phyloP scores from a whole-genome alignment of 768 basidiomycete species.

The Tylopilus felleus region DNA sequence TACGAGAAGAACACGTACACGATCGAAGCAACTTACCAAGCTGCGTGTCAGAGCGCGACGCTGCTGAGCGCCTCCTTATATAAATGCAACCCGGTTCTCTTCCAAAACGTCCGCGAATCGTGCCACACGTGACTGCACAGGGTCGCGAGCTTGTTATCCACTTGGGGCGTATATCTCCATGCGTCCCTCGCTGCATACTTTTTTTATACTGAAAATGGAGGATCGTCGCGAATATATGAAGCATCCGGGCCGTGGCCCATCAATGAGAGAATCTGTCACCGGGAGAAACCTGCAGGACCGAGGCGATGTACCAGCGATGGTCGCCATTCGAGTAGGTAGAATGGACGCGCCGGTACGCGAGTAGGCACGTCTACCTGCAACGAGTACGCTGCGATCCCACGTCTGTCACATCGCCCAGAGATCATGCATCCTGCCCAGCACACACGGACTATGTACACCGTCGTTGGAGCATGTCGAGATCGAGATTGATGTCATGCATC shows the following conservation, averaged over 20 bases:
- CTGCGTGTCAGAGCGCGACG: background rate
- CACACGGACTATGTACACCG: background rate
- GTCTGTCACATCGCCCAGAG: no score
- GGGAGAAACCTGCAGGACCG: background rate
- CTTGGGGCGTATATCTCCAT: background rate
- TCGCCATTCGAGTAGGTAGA: background rate
- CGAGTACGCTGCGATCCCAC: no score
- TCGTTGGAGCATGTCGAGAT: background rate
- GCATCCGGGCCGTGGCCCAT: background rate
- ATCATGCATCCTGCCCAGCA: no score
- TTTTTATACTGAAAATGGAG: background rate
- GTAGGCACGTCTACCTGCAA: background rate
- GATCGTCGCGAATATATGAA: constrained; percentile 3
- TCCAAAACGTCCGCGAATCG: constrained; percentile 1
- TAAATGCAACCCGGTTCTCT: background rate
- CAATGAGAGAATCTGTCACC: constrained; percentile 1
- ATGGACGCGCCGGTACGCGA: background rate
- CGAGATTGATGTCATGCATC: background rate
- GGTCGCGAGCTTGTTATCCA: background rate
- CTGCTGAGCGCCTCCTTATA: background rate
- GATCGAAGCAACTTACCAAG: background rate
- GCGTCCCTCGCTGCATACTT: background rate
- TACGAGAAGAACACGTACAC: background rate
- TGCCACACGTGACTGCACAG: background rate
- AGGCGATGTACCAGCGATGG: background rate